Conservation (phyloP, 1,284 basidiomycete genomes). For the Exobasidium rhododendri region DNA sequence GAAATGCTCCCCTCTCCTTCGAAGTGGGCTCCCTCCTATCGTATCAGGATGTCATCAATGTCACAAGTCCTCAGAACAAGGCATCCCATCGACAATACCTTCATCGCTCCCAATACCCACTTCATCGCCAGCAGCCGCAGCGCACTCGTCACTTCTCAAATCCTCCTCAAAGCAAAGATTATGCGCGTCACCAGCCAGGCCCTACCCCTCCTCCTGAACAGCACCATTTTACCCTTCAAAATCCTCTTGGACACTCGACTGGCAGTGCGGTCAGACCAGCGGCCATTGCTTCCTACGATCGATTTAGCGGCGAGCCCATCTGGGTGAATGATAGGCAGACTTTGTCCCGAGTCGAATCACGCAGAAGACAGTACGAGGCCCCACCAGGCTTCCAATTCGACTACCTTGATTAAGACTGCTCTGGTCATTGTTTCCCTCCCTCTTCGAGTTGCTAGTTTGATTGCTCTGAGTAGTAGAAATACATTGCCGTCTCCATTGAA, state of each 20-base stretch:
- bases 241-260: not conserved
- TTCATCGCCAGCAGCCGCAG: not conserved
- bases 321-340: not conserved
- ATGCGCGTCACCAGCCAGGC: not conserved
- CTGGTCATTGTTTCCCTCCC: no score
- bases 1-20: no score
- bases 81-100: not conserved
- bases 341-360: not conserved
- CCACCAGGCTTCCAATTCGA: conserved; percentile 12
- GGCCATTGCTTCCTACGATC: conserved; percentile 7
- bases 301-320: conserved; percentile 6
- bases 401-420: conserved; percentile 14
- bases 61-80: not conserved
- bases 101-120: not conserved
- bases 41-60: not conserved
- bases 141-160: not conserved
- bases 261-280: not conserved
- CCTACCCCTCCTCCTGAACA: not conserved
- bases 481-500: no score
- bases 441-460: no score
- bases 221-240: not conserved
- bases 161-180: not conserved
- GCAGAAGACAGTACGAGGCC: not conserved
- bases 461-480: no score
- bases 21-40: not conserved